Percentiles rank a stretch among this genome's conserved stretches.
Conservation (phyloP, 1,139 yeast species). For the Candida sojae region DNA sequence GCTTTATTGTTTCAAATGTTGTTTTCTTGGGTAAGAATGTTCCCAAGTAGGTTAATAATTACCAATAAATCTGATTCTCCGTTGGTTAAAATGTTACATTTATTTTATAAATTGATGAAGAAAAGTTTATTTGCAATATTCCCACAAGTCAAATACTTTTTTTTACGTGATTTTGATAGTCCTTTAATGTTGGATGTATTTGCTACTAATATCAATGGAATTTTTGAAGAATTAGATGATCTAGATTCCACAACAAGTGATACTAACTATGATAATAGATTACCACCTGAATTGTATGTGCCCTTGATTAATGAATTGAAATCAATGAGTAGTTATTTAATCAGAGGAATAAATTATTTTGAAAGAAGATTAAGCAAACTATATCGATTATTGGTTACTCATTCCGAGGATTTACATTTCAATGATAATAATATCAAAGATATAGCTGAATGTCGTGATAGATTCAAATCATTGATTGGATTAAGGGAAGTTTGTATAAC, state of each 20-base stretch:
- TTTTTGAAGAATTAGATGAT: conserved; percentile 23
- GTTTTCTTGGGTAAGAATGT: conserved; percentile 39
- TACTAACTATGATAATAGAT: conserved; percentile 7
- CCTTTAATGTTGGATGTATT: conserved; percentile 45
- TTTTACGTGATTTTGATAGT: conserved; percentile 43
- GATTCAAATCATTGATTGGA: conserved; percentile 27
- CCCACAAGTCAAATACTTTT: conserved; percentile 46
- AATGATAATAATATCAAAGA: conserved; percentile 29
- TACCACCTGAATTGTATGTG: conserved; percentile 19
- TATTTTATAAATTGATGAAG: conserved; percentile 37
- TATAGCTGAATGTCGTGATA: conserved; percentile 25
- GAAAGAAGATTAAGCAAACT: conserved; percentile 24
- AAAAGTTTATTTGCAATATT: conserved; percentile 38
- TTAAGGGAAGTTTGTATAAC: conserved; percentile 29
- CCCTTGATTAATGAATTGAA: conserved; percentile 23
- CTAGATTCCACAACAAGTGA: conserved; percentile 12
- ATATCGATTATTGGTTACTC: conserved; percentile 32
- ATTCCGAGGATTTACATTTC: conserved; percentile 29
- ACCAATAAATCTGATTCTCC: conserved; percentile 27
- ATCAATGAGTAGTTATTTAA: conserved; percentile 30
- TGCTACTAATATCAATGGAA: conserved; percentile 27
- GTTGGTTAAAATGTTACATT: conserved; percentile 32
- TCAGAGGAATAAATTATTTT: conserved; percentile 35
- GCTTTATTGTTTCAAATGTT: conserved; percentile 39
- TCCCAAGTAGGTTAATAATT: conserved; percentile 31